Conservation (phyloP, 192 early-diverging fungal species). For the Rhizophagus clarus region DNA sequence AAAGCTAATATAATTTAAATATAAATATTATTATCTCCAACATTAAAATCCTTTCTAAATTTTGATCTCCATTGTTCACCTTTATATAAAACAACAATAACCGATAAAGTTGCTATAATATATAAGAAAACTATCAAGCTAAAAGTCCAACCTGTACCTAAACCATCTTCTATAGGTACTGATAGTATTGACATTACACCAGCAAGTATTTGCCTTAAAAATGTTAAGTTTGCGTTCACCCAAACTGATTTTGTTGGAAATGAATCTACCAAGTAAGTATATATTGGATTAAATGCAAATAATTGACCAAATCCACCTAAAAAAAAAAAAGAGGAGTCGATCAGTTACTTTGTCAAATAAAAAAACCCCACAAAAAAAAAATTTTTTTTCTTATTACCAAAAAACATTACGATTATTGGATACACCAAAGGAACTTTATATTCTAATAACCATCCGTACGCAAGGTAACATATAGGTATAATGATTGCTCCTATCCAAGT, state of each 20-base stretch:
- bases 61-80: neutral
- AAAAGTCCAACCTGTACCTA: neutral
- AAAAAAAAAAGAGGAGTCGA: neutral
- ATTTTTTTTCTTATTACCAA: conserved; percentile 18
- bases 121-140: neutral
- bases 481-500: conserved; percentile 4
- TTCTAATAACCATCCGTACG: conserved; percentile 12
- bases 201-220: neutral
- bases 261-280: neutral
- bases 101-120: neutral
- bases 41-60: neutral
- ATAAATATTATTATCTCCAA: too few relatives aligned
- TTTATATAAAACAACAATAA: neutral
- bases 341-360: neutral
- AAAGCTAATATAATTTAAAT: too few relatives aligned
- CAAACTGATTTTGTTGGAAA: neutral
- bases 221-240: neutral
- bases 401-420: neutral
- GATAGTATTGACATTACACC: neutral
- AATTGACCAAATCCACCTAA: neutral
- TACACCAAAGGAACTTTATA: neutral
- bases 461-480: neutral
- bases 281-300: neutral
- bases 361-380: neutral
- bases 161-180: neutral